These are phyloP conservation scores for Erythrophleum ivorense DNA, from an alignment of 331 rosid species.

Conservation along the genomic window DNA sequence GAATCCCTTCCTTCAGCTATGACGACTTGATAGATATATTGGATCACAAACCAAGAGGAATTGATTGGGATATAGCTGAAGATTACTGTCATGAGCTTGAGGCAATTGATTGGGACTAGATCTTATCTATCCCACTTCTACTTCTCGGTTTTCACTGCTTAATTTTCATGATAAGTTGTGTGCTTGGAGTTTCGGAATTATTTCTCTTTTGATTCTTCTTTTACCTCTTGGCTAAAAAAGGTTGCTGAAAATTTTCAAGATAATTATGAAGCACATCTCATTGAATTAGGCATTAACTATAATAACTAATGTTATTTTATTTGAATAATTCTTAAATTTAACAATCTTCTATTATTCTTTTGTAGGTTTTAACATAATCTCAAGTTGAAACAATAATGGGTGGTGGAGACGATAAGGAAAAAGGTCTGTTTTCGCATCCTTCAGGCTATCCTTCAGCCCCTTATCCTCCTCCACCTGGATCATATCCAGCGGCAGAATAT, in stretches of 20 bases:
- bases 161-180: background rate
- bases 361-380: conserved; percentile 8
- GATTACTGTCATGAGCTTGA: background rate
- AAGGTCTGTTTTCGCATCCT: conserved; percentile 55
- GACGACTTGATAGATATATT: too few relatives aligned
- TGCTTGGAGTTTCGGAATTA: background rate
- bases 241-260: conserved; percentile 12
- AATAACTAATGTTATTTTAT: background rate
- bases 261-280: conserved; percentile 16
- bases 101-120: background rate
- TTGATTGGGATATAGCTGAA: background rate
- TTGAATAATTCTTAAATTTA: background rate
- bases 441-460: conserved; percentile 53
- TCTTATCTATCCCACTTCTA: background rate
- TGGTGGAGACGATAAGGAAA: conserved; percentile 53
- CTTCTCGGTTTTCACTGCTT: background rate
- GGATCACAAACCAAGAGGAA: too few relatives aligned
- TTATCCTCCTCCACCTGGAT: conserved; percentile 48
- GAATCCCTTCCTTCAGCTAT: too few relatives aligned
- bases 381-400: conserved; percentile 54
- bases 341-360: background rate
- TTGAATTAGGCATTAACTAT: background rate
- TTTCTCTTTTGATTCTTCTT: conserved; percentile 10
- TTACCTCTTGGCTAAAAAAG: conserved; percentile 4
- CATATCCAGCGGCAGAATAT: conserved; percentile 47